phyloP scores from a whole-genome alignment of 2,329 filamentous ascomycete species.

The Aspergillus novoparasiticus region DNA sequence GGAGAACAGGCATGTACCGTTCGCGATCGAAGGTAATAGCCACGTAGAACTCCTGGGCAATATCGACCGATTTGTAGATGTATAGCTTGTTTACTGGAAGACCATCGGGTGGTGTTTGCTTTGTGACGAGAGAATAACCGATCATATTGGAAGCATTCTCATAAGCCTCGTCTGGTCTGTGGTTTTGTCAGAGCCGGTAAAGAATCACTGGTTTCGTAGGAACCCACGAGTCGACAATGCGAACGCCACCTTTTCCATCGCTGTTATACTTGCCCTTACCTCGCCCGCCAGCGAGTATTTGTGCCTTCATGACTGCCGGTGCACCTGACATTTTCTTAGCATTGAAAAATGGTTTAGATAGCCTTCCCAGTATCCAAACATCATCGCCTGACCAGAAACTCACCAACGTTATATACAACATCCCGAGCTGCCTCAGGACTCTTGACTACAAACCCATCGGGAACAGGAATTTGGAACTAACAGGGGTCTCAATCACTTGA shows the following conservation, averaged over 20 bases:
- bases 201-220: not conserved
- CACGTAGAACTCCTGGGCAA: slow-evolving; percentile 44
- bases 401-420: slow-evolving; percentile 30
- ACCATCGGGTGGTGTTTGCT: slow-evolving; percentile 30
- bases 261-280: slow-evolving; percentile 34
- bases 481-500: not conserved
- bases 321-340: slow-evolving; percentile 22
- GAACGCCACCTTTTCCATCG: slow-evolving; percentile 33
- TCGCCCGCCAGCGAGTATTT: slow-evolving; percentile 36
- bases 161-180: slow-evolving; percentile 29
- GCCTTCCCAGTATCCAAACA: not conserved
- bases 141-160: slow-evolving; percentile 33
- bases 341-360: slow-evolving; percentile 2
- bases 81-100: slow-evolving; percentile 38
- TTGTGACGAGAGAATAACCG: slow-evolving; percentile 29
- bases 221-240: slow-evolving; percentile 28
- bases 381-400: not conserved
- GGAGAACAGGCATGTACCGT: slow-evolving; percentile 40
- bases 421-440: slow-evolving; percentile 25
- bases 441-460: slow-evolving; percentile 26
- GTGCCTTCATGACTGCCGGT: slow-evolving; percentile 33
- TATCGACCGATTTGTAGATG: slow-evolving; percentile 36
- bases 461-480: slow-evolving; percentile 32
- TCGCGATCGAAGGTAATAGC: slow-evolving; percentile 49
- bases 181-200: not conserved